Evolutionary conservation across 2,329 filamentous ascomycete genomes (phyloP), one percentile per base, ranked within the genome.

Genomic region (Achaetomium macrosporum): DNA sequence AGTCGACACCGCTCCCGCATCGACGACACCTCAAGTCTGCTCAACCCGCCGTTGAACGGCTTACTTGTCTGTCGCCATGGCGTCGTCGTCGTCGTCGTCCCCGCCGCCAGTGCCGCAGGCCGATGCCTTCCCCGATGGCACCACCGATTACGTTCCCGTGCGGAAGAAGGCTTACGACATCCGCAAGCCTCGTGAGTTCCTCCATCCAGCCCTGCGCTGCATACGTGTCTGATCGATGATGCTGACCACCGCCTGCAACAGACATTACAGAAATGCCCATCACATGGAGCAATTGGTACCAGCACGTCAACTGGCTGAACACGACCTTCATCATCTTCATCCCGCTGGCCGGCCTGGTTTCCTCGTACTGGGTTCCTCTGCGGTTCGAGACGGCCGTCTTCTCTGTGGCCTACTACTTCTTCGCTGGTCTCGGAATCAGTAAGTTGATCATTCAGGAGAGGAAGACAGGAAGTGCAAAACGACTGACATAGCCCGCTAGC

Each of bases 251-350:
- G 13, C 35, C 36, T 19, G n/a, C 16, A 9, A 42, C 47, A 61
- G 60, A 95, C 72, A 93, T 95, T 71, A 83, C 88, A 59, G 90
- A 95, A 59, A 81, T 82, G 58, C 86, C 87, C 53, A 85, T 95
- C 63, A 95, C 88, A 55, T 79, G 77, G 71, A 75, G 77, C 65
- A 96, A 95, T 76, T 93, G 88, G 88, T 84, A 90, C 74, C 86
- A 91, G 74, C 90, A 96, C 68, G 80, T 96, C 76, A 90, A 95
- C 79, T 96, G 90, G 90, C 79, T 96, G 61, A 96, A 95, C 71
- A 84, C 88, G 58, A 79, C 77, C 57, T 80, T 96, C 68, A 92
- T 95, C 68, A 71, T 95, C 60, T 77, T 86, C 61, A 79, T 95
- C 42, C 90, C 91, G 40, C 57, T 91, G 44, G 76, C 81, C 53